Evolutionary conservation across 83 land plant species (phyloP).

Genomic region (Thuja plicata): DNA sequence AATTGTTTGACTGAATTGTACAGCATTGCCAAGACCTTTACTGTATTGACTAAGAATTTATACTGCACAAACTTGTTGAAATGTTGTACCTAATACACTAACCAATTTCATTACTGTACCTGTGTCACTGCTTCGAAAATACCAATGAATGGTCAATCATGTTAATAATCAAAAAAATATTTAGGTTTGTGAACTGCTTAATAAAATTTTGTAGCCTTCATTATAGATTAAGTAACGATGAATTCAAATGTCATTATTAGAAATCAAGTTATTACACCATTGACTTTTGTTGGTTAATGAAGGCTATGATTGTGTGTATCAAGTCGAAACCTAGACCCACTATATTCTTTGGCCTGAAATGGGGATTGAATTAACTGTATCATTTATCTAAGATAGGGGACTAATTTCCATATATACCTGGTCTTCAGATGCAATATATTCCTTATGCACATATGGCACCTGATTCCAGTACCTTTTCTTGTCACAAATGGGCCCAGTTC

Average conservation of each 20-base stretch:
- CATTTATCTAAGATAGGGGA: not conserved
- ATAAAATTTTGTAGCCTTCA: not conserved
- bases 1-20: not conserved
- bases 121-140: not conserved
- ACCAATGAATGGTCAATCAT: not conserved
- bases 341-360: too few relatives aligned
- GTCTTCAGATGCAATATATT: not conserved
- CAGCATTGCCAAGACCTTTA: not conserved
- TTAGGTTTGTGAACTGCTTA: not conserved
- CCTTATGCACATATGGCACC: not conserved
- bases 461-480: not conserved
- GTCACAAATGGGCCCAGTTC: not conserved
- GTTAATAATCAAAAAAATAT: not conserved
- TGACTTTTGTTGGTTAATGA: not conserved
- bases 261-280: not conserved
- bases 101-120: not conserved
- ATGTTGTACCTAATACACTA: not conserved
- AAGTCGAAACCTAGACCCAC: not conserved
- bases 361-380: not conserved
- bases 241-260: not conserved
- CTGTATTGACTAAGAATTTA: not conserved
- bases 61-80: not conserved
- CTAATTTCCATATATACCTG: not conserved
- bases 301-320: not conserved
- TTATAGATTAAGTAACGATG: not conserved